These are phyloP conservation scores for Malassezia sp. DNA, from an alignment of 1,284 basidiomycete species.

Conservation along the genomic window DNA sequence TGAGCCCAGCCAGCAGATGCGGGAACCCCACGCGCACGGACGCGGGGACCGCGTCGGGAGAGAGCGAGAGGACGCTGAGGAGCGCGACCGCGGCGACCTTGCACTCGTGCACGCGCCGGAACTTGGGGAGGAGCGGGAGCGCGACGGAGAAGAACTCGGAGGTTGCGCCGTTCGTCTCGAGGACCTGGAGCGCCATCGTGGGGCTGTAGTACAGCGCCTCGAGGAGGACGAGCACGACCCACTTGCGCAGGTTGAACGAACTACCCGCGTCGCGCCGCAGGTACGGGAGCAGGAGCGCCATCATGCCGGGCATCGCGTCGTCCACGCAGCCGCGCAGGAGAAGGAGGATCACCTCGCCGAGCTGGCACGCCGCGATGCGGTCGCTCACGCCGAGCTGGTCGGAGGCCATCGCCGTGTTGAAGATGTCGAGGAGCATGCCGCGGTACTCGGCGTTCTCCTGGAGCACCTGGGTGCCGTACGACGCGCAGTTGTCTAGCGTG, in stretches of 20 bases:
- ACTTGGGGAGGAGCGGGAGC: slow-evolving; percentile 52
- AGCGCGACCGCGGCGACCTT: slow-evolving; percentile 67
- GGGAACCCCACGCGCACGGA: slow-evolving; percentile 25
- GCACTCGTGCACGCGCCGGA: slow-evolving; percentile 83
- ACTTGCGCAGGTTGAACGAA: slow-evolving; percentile 59
- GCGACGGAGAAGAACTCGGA: slow-evolving; percentile 68
- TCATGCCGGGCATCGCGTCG: slow-evolving; percentile 31
- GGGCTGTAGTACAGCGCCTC: slow-evolving; percentile 79
- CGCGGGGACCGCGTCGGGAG: slow-evolving; percentile 23
- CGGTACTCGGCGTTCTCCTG: slow-evolving; percentile 63
- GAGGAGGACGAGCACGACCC: slow-evolving; percentile 69
- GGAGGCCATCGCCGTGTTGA: slow-evolving; percentile 61
- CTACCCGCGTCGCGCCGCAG: slow-evolving; percentile 47
- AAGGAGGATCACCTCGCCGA: slow-evolving; percentile 69
- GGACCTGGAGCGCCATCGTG: slow-evolving; percentile 60
- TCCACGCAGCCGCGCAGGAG: slow-evolving; percentile 63
- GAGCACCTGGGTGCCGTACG: slow-evolving; percentile 67
- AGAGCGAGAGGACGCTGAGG: slow-evolving; percentile 31
- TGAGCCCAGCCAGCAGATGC: slow-evolving; percentile 27
- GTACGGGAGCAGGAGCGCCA: slow-evolving; percentile 26
- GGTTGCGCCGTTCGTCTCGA: slow-evolving; percentile 57
- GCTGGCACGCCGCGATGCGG: slow-evolving; percentile 69
- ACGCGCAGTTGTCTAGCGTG: slow-evolving; percentile 77
- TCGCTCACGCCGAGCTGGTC: slow-evolving; percentile 58
- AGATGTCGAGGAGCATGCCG: slow-evolving; percentile 73